Conservation (phyloP, 2,329 filamentous ascomycete genomes). For the Westerdykella ornata region DNA sequence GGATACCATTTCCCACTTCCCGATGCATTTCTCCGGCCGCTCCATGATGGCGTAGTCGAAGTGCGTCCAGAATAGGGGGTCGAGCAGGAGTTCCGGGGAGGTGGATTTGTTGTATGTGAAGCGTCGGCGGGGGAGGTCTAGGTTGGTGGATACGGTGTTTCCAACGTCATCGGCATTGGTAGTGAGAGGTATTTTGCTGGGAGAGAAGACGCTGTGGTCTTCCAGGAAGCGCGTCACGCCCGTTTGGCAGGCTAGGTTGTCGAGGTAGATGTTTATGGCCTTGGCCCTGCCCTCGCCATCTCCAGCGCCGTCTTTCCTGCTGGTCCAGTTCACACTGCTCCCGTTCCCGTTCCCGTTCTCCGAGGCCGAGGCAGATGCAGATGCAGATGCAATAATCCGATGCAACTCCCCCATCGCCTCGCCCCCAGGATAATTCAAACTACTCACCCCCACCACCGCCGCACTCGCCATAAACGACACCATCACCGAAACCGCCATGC, state of each 20-base stretch:
- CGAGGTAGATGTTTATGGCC: slow-evolving; percentile 46
- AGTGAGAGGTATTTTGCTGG: too few species aligned
- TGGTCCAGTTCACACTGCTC: too few species aligned
- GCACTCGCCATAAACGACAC: slow-evolving; percentile 55
- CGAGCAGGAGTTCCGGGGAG: slow-evolving; percentile 42
- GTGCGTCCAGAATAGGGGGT: slow-evolving; percentile 50
- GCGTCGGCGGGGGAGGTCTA: too few species aligned
- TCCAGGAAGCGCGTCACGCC: slow-evolving; percentile 55
- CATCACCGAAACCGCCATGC: slow-evolving; percentile 55
- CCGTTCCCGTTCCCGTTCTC: slow-evolving; percentile 14
- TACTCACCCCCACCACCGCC: slow-evolving; percentile 68
- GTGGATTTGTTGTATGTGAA: slow-evolving; percentile 54
- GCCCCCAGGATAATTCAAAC: slow-evolving; percentile 90
- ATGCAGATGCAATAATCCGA: slow-evolving; percentile 13
- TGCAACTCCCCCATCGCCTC: slow-evolving; percentile 48
- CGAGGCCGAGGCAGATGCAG: slow-evolving; percentile 12
- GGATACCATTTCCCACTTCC: slow-evolving; percentile 48
- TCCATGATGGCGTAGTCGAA: slow-evolving; percentile 57
- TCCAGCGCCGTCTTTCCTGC: too few species aligned
- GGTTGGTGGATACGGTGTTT: slow-evolving; percentile 9
- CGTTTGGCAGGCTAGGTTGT: slow-evolving; percentile 58
- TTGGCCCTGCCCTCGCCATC: too few species aligned
- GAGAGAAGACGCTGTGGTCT: slow-evolving; percentile 14
- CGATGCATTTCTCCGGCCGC: slow-evolving; percentile 43
- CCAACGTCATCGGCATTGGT: slow-evolving; percentile 8